phyloP scores from a whole-genome alignment of 2,329 filamentous ascomycete species.

The Sodiomyces alkalinus region DNA sequence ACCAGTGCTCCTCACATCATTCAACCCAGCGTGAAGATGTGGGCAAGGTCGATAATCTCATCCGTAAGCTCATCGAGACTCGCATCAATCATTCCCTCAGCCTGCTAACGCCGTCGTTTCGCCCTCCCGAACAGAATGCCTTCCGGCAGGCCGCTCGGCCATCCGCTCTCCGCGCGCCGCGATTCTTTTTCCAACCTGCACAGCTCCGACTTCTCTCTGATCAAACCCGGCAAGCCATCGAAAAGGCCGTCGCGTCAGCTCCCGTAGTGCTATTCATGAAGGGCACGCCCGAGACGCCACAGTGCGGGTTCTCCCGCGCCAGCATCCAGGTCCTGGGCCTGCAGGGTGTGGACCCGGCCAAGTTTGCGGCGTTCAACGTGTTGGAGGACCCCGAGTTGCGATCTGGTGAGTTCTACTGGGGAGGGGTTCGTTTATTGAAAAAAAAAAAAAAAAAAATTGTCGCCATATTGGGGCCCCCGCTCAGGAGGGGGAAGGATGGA shows the following conservation, averaged over 20 bases:
- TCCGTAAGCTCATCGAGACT: slow-evolving; percentile 2
- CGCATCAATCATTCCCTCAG: slow-evolving; percentile 1
- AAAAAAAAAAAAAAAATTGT: neutral
- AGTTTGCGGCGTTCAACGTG: slow-evolving; percentile 98
- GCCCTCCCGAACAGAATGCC: slow-evolving; percentile 16
- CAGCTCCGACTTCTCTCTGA: slow-evolving; percentile 61
- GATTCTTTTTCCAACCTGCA: slow-evolving; percentile 12
- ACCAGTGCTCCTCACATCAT: neutral
- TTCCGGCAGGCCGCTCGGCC: slow-evolving; percentile 22
- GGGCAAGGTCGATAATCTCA: slow-evolving; percentile 2
- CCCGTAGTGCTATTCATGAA: slow-evolving; percentile 99
- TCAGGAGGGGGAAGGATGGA: neutral
- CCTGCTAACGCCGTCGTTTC: slow-evolving; percentile 12
- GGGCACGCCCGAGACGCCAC: slow-evolving; percentile 86
- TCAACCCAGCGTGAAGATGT: slow-evolving; percentile 2
- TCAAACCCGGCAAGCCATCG: slow-evolving; percentile 68
- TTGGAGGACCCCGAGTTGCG: slow-evolving; percentile 81
- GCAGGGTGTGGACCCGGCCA: slow-evolving; percentile 86
- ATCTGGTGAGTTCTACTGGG: slow-evolving; percentile 40
- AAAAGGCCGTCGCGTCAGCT: slow-evolving; percentile 73
- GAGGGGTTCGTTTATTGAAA: neutral
- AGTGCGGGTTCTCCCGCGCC: slow-evolving; percentile 92
- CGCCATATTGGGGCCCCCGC: no score
- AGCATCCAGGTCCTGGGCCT: slow-evolving; percentile 88
- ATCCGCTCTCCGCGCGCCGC: slow-evolving; percentile 9